A percentile compares a stretch with the other conserved stretches of the same genome.
Evolutionary conservation across 768 basidiomycete species (phyloP).

Genomic region (Termitomyces bulborhizus): DNA sequence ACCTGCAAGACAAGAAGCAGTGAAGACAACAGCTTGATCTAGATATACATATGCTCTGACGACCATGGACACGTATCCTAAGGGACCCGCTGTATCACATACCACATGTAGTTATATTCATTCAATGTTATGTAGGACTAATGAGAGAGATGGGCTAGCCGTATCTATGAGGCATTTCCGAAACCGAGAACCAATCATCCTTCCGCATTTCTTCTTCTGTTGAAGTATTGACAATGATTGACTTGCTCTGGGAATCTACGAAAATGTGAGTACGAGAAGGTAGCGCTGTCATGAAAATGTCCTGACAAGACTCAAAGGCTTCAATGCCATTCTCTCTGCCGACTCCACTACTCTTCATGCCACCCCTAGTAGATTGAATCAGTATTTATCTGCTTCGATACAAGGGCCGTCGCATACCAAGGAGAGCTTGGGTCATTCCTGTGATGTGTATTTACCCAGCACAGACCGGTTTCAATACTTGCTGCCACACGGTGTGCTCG

Average conservation of each 20-base stretch:
- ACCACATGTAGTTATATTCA: slow-evolving; percentile 13
- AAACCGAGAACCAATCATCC: slow-evolving; percentile 80
- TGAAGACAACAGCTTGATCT: slow-evolving; percentile 42
- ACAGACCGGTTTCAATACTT: slow-evolving; percentile 66
- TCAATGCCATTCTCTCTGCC: slow-evolving; percentile 84
- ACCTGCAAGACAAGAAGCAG: slow-evolving; percentile 41
- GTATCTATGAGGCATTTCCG: slow-evolving; percentile 48
- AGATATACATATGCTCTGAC: slow-evolving; percentile 4
- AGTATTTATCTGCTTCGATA: neutral
- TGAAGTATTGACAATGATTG: slow-evolving; percentile 71
- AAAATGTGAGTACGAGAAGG: neutral
- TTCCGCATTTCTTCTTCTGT: slow-evolving; percentile 48
- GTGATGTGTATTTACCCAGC: slow-evolving; percentile 89
- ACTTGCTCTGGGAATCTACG: slow-evolving; percentile 81
- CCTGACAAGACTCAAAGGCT: slow-evolving; percentile 70
- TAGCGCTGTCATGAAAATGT: neutral
- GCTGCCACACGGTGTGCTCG: slow-evolving; percentile 70
- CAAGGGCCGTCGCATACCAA: slow-evolving; percentile 45
- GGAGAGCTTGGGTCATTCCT: slow-evolving; percentile 87
- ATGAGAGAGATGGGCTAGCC: slow-evolving; percentile 35
- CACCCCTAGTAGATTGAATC: slow-evolving; percentile 51
- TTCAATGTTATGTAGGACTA: slow-evolving; percentile 1
- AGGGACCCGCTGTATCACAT: slow-evolving; percentile 12
- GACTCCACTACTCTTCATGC: slow-evolving; percentile 87
- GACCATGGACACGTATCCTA: slow-evolving; percentile 2